Conservation (phyloP, 371 early-diverging fungal genomes). For the Rhizopus sp. region DNA sequence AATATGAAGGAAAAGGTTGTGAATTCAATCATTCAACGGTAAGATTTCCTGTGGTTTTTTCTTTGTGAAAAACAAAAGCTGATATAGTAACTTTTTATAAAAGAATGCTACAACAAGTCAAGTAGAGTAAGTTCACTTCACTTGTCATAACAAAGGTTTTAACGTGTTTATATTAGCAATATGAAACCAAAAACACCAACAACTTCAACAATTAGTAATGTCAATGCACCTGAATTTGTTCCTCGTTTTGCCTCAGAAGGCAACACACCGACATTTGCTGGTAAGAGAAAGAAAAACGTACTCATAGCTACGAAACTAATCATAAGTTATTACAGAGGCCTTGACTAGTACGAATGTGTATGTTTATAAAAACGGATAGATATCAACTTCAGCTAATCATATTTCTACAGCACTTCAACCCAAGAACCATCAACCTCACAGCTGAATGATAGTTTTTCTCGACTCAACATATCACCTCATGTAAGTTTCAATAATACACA, state of each 20-base stretch:
- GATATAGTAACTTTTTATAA: conserved; percentile 9
- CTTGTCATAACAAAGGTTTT: too few relatives aligned
- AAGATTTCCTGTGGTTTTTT: conserved; percentile 10
- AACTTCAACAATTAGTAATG: conserved; percentile 55
- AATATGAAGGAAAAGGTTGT: conserved; percentile 81
- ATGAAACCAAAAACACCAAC: conserved; percentile 43
- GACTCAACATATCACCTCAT: conserved; percentile 33
- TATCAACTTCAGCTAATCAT: too few relatives aligned
- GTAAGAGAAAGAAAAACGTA: neutral
- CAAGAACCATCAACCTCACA: neutral
- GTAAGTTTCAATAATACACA: conserved; percentile 15
- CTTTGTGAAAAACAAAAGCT: neutral
- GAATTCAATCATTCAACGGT: conserved; percentile 83
- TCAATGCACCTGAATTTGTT: conserved; percentile 70
- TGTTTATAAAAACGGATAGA: too few relatives aligned
- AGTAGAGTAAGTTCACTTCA: conserved; percentile 50
- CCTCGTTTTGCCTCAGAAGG: conserved; percentile 46
- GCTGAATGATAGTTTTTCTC: conserved; percentile 25
- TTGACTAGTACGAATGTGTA: too few relatives aligned
- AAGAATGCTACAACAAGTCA: conserved; percentile 48
- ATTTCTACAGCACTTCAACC: too few relatives aligned
- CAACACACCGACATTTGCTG: neutral
- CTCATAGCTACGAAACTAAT: too few relatives aligned
- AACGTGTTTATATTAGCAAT: too few relatives aligned
- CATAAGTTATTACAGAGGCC: too few relatives aligned